Evolutionary conservation across 306 rosid genomes (phyloP), one percentile per base, ranked within the genome.

Genomic region (Lithocarpus polystachyus): DNA sequence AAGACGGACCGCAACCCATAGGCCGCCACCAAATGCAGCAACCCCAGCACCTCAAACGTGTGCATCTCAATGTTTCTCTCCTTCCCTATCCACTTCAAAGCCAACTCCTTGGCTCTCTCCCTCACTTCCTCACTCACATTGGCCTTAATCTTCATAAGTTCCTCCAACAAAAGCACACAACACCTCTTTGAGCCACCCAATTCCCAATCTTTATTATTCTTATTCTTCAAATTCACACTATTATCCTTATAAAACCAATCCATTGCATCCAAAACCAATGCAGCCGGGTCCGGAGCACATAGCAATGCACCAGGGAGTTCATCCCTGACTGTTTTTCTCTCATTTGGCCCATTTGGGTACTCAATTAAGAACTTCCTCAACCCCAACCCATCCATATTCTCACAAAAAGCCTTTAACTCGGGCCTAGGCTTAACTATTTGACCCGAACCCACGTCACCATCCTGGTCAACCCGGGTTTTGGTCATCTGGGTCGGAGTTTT

Each of bases 351-450:
- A 72, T 67, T 75, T 23, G 82, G 59, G 26, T 84, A 51, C 26
- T 78, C 65, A 17, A 6, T 43, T 5, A 90, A 19, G 73, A 87
- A 90, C 71, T 81, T 87, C 73, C 85, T 85, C 88, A 94, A 72
- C 79, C 92, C 97, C 23, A 72, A 70, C 15, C 92, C 89, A 64
- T 94, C 93, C 94, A 88, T 86, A 48, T 69, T 82, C 88, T 87
- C 87, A 62, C 94, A 92, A 15, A 87, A 64, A 17, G 78, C 79
- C 54, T 73, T 73, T 86, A 94, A 72, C 29, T 80, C 87, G 1
- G 79, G 69, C 71, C 91, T 61, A 43, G 93, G 88, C 73, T 20
- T 37, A 17, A 68, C 3, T 7, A 82, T 75, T 19, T 45, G 71
- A 37, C 55, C 82, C 11, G 60, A 15, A 1, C 43, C 73, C 37